A percentile compares a stretch with the other conserved stretches of the same genome.
These are phyloP conservation scores for Penicillium nucicola DNA, from an alignment of 495 filamentous ascomycete species.

Conservation along the genomic window DNA sequence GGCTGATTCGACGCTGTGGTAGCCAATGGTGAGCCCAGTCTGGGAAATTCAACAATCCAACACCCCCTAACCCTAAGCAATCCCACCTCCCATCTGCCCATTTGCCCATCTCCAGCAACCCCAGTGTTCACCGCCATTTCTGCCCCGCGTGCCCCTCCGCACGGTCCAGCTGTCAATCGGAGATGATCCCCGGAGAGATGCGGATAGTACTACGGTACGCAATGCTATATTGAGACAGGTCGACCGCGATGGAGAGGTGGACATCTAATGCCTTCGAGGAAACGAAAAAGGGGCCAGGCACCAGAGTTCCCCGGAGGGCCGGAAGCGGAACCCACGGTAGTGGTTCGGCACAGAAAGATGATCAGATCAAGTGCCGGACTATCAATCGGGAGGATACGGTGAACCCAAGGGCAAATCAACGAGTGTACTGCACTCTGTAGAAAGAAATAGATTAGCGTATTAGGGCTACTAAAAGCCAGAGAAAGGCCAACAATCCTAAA, in stretches of 20 bases:
- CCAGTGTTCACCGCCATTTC: neutral
- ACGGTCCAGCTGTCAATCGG: neutral
- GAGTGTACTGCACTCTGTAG: too few relatives aligned
- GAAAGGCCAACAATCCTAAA: neutral
- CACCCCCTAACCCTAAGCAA: too few relatives aligned
- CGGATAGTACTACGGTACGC: too few relatives aligned
- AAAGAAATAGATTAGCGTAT: too few relatives aligned
- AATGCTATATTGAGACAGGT: too few relatives aligned
- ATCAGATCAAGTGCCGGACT: neutral
- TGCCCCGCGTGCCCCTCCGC: conserved; percentile 5
- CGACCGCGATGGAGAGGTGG: too few relatives aligned
- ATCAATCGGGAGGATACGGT: neutral
- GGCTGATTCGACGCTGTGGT: too few relatives aligned
- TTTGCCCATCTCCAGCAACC: too few relatives aligned
- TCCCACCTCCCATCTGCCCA: too few relatives aligned
- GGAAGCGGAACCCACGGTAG: conserved; percentile 3
- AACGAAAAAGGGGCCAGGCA: neutral
- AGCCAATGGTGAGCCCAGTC: too few relatives aligned
- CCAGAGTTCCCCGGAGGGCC: neutral
- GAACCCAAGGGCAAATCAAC: neutral
- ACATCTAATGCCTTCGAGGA: too few relatives aligned
- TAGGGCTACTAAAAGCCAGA: neutral
- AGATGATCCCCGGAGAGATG: neutral
- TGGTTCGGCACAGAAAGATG: neutral
- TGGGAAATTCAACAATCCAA: too few relatives aligned